A percentile compares a stretch with the other conserved stretches of the same genome.
phyloP scores from a whole-genome alignment of 805 yeast species.

The Metschnikowia gelsemii region DNA sequence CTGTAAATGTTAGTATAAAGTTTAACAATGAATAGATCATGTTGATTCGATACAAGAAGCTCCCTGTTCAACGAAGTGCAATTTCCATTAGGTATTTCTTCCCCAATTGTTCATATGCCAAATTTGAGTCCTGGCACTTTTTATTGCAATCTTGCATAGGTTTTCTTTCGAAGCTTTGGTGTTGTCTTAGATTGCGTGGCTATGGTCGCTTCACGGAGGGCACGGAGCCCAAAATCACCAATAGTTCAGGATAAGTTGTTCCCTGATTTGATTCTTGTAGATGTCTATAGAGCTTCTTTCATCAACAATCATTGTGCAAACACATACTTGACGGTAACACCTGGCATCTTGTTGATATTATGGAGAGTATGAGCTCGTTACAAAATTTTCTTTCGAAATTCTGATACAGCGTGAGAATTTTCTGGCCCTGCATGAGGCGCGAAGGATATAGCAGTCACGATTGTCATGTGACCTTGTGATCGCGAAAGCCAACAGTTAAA shows the following conservation, averaged over 20 bases:
- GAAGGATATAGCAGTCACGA: conserved; percentile 28
- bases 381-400: conserved; percentile 20
- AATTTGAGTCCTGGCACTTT: too few relatives aligned
- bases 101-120: too few relatives aligned
- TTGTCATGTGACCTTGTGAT: conserved; percentile 27
- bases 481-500: too few relatives aligned
- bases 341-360: conserved; percentile 70
- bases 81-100: too few relatives aligned
- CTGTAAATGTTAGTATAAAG: conserved; percentile 49
- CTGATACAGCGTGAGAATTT: conserved; percentile 19
- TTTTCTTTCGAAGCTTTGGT: too few relatives aligned
- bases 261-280: not conserved
- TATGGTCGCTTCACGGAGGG: too few relatives aligned
- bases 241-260: not conserved
- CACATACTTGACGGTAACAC: conserved; percentile 97
- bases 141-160: too few relatives aligned
- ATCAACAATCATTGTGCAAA: conserved; percentile 5
- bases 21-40: not conserved
- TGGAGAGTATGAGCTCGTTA: conserved; percentile 15
- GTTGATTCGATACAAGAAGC: too few relatives aligned
- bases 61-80: too few relatives aligned
- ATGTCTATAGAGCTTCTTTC: conserved; percentile 3
- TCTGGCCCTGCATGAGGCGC: conserved; percentile 21
- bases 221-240: too few relatives aligned
- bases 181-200: not conserved